Percentiles rank a stretch among this genome's conserved stretches.
Conservation (phyloP, 129 eudicot genomes). For the Apium graveolens region DNA sequence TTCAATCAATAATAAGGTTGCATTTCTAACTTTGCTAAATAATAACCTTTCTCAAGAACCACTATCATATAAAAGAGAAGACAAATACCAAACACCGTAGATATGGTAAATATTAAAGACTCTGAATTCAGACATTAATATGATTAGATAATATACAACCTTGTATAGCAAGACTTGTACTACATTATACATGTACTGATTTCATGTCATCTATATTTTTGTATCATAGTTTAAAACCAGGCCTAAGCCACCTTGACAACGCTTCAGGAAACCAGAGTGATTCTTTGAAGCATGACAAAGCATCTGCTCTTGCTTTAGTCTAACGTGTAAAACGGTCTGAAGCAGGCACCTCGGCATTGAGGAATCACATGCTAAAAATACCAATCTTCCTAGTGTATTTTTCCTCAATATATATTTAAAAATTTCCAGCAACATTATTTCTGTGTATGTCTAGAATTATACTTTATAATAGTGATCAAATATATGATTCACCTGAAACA, state of each 20-base stretch:
- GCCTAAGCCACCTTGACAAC: background rate
- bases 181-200: background rate
- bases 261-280: background rate
- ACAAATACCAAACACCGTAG: background rate
- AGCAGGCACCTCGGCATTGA: background rate
- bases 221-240: background rate
- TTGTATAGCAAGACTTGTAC: background rate
- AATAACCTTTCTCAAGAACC: background rate
- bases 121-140: background rate
- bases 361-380: too few species aligned
- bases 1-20: background rate
- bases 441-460: too few species aligned
- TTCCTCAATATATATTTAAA: background rate
- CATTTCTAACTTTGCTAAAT: background rate
- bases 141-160: background rate
- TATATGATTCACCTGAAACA: background rate
- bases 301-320: background rate
- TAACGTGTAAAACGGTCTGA: background rate
- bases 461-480: background rate
- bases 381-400: background rate
- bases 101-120: background rate
- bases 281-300: background rate
- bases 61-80: background rate
- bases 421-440: background rate
- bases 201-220: background rate